Conservation (phyloP, 768 basidiomycete species). For the Leccinum disarticulatum region DNA sequence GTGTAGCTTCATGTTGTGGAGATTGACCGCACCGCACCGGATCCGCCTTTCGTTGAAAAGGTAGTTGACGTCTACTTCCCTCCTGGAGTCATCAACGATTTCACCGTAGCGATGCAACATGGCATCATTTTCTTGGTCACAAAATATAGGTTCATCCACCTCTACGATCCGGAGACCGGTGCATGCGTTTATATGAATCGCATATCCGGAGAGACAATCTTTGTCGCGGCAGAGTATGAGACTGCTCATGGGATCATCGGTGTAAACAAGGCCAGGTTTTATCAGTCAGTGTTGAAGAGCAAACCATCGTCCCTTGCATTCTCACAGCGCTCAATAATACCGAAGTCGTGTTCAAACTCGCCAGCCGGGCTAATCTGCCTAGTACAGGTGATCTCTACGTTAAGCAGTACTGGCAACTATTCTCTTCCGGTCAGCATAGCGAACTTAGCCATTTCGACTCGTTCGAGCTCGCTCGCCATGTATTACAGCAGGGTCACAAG, state of each 20-base stretch:
- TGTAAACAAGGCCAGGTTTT: conserved; percentile 98
- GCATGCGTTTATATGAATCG: conserved; percentile 99
- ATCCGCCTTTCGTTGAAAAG: conserved; percentile 94
- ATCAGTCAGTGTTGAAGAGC: conserved; percentile 95
- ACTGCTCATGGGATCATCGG: conserved; percentile 94
- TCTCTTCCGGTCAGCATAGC: conserved; percentile 82
- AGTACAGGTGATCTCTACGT: conserved; percentile 97
- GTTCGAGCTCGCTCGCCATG: conserved; percentile 92
- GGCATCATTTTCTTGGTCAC: conserved; percentile 97
- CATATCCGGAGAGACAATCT: conserved; percentile 98
- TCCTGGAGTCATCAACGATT: conserved; percentile 95
- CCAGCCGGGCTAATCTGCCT: conserved; percentile 92
- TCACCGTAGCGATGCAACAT: conserved; percentile 99
- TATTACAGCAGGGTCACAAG: conserved; percentile 93
- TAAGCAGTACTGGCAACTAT: conserved; percentile 90
- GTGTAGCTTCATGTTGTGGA: conserved; percentile 93
- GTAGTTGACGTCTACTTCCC: conserved; percentile 99
- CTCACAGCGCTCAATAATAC: conserved; percentile 92
- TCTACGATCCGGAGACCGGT: conserved; percentile 96
- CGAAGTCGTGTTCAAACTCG: conserved; percentile 96
- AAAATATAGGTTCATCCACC: conserved; percentile 98
- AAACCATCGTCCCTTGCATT: conserved; percentile 96
- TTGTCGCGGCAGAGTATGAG: conserved; percentile 97
- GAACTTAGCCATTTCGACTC: conserved; percentile 97
- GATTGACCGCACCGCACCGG: conserved; percentile 92